A percentile compares a stretch with the other conserved stretches of the same genome.
Conservation (phyloP, 495 filamentous ascomycete genomes). For the Xylaria acuta region DNA sequence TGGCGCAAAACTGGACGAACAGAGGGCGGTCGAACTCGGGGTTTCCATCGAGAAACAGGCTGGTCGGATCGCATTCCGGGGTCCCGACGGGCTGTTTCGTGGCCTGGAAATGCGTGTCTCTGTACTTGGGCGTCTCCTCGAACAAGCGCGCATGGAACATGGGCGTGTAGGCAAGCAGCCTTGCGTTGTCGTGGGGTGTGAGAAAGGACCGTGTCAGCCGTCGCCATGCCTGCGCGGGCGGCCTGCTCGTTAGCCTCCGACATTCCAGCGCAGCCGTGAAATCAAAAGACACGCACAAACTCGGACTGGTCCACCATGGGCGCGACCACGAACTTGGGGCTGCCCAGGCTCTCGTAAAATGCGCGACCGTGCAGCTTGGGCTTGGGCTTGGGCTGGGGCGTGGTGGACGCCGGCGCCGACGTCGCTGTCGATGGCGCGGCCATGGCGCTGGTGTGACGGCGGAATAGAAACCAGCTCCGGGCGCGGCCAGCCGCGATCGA, state of each 20-base stretch:
- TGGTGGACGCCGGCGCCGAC: conserved; percentile 16
- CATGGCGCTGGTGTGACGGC: conserved; percentile 21
- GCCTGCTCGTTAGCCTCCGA: neutral
- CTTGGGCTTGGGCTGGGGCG: no score
- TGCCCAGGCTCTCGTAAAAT: conserved; percentile 93
- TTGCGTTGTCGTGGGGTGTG: conserved; percentile 60
- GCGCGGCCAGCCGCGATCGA: conserved; percentile 13
- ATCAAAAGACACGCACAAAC: conserved; percentile 68
- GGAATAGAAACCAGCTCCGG: conserved; percentile 5
- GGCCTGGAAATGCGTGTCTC: conserved; percentile 78
- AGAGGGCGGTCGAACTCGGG: conserved; percentile 81
- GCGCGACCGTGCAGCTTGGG: conserved; percentile 79
- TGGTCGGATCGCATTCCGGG: conserved; percentile 27
- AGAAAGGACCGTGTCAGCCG: conserved; percentile 92
- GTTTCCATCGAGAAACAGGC: conserved; percentile 81
- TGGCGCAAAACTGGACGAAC: conserved; percentile 96
- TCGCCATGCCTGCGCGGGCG: conserved; percentile 79
- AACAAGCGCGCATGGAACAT: conserved; percentile 95
- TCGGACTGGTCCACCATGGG: conserved; percentile 99
- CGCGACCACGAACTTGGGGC: conserved; percentile 86
- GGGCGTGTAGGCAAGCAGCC: conserved; percentile 82
- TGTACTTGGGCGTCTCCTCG: conserved; percentile 73
- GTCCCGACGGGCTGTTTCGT: conserved; percentile 39
- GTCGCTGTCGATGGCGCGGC: neutral
- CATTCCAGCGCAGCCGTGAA: neutral